Conservation (phyloP, 163 green algal genomes). For the Chlorella variabilis region DNA sequence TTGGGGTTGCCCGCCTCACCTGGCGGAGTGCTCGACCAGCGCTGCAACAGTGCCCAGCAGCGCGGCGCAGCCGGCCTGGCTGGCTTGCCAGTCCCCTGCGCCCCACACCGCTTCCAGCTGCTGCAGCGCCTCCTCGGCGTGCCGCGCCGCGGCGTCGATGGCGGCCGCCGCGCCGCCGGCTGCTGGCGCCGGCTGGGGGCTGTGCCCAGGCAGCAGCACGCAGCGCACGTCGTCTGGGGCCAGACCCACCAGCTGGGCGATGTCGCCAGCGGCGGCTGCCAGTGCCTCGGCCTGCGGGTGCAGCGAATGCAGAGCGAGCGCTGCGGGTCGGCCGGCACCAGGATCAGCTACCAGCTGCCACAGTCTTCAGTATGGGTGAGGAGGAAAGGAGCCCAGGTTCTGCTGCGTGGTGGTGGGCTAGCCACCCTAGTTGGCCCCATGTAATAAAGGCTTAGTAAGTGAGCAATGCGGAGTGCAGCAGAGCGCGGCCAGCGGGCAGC, state of each 20-base stretch:
- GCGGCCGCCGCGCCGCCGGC: too few species aligned
- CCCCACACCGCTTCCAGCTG: neutral
- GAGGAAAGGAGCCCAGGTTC: too few species aligned
- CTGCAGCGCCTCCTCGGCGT: neutral
- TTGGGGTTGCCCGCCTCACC: neutral
- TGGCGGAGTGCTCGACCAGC: neutral
- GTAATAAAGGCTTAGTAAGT: too few species aligned
- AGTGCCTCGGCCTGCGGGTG: too few species aligned
- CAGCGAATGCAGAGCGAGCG: too few species aligned
- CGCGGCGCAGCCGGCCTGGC: neutral
- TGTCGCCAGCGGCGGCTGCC: neutral
- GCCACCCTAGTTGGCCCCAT: too few species aligned
- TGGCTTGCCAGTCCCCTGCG: neutral
- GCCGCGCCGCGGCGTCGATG: neutral
- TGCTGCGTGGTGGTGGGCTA: too few species aligned
- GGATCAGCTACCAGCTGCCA: too few species aligned
- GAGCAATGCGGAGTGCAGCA: too few species aligned
- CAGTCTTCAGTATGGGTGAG: too few species aligned
- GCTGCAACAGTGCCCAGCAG: neutral
- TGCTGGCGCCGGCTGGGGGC: neutral
- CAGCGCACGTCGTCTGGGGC: neutral
- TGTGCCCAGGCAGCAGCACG: neutral
- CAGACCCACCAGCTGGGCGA: constrained; percentile 18
- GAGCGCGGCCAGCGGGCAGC: too few species aligned
- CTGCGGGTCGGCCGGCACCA: too few species aligned